These are phyloP conservation scores for Evernia prunastri DNA, from an alignment of 495 filamentous ascomycete genomes.

Conservation along the genomic window DNA sequence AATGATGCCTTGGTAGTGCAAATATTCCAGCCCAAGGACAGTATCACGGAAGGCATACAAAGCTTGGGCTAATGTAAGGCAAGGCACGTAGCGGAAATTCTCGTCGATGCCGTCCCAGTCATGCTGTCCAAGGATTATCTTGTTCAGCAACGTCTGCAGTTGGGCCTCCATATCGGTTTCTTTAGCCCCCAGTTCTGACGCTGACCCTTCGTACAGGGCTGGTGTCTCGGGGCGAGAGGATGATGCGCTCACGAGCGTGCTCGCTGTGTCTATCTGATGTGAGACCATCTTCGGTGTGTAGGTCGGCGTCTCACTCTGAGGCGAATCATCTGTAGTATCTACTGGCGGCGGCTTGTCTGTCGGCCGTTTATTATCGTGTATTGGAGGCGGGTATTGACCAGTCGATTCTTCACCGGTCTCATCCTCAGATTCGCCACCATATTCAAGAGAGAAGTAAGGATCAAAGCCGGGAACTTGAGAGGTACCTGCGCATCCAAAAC, in stretches of 20 bases:
- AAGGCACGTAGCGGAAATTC: constrained; percentile 83
- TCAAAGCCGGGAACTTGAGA: constrained; percentile 5
- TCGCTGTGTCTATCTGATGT: neutral
- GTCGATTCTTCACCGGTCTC: constrained; percentile 39
- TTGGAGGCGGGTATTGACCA: constrained; percentile 35
- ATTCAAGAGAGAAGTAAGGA: constrained; percentile 68
- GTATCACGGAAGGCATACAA: constrained; percentile 87
- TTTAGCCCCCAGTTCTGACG: constrained; percentile 64
- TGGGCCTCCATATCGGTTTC: constrained; percentile 30
- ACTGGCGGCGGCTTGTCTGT: neutral
- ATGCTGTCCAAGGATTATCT: constrained; percentile 45
- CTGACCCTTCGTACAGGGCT: constrained; percentile 55
- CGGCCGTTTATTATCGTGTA: constrained; percentile 19
- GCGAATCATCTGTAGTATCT: constrained; percentile 9
- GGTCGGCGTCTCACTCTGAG: constrained; percentile 19
- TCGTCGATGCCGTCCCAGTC: constrained; percentile 51
- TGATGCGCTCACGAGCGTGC: constrained; percentile 9
- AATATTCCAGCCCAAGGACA: constrained; percentile 85
- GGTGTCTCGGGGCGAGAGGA: constrained; percentile 22
- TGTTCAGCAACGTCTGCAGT: constrained; percentile 42
- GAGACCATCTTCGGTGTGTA: constrained; percentile 22
- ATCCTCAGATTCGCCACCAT: constrained; percentile 61
- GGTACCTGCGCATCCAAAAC: neutral
- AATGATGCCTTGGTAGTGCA: constrained; percentile 94
- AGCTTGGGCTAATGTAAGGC: constrained; percentile 79